Percentiles rank a stretch among this genome's conserved stretches.
These are phyloP conservation scores for Meira nashicola DNA, from an alignment of 1,284 basidiomycete species.

Conservation along the genomic window DNA sequence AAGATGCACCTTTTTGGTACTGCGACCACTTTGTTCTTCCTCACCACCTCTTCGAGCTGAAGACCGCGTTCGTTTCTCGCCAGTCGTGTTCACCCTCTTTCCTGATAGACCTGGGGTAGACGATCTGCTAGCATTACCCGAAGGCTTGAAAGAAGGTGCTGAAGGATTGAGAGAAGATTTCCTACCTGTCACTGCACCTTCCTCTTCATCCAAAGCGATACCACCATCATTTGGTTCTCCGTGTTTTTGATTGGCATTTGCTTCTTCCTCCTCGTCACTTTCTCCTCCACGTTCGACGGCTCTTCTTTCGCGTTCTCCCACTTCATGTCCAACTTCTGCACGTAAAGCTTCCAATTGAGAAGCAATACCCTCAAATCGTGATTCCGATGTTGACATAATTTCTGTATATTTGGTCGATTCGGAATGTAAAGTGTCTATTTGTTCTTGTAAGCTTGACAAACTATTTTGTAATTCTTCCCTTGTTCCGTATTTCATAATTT, in stretches of 20 bases:
- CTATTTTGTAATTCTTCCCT: conserved; percentile 25
- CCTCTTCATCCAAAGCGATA: conserved; percentile 1
- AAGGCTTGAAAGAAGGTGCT: not conserved
- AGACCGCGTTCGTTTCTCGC: not conserved
- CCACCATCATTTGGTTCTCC: not conserved
- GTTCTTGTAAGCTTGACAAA: conserved; percentile 17
- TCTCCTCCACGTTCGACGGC: conserved; percentile 33
- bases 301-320: conserved; percentile 32
- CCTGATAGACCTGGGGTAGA: not conserved
- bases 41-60: not conserved
- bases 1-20: not conserved
- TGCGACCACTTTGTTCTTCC: not conserved
- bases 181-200: not conserved
- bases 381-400: conserved; percentile 13
- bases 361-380: conserved; percentile 18
- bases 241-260: not conserved
- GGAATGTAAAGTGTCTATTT: conserved; percentile 15
- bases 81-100: not conserved
- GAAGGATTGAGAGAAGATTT: not conserved
- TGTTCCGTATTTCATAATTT: conserved; percentile 29
- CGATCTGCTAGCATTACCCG: not conserved
- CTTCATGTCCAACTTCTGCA: conserved; percentile 29
- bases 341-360: conserved; percentile 15
- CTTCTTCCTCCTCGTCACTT: conserved; percentile 9
- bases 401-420: conserved; percentile 26